A percentile compares a stretch with the other conserved stretches of the same genome.
Conservation (phyloP, 805 yeast genomes). For the Candida glaebosa region DNA sequence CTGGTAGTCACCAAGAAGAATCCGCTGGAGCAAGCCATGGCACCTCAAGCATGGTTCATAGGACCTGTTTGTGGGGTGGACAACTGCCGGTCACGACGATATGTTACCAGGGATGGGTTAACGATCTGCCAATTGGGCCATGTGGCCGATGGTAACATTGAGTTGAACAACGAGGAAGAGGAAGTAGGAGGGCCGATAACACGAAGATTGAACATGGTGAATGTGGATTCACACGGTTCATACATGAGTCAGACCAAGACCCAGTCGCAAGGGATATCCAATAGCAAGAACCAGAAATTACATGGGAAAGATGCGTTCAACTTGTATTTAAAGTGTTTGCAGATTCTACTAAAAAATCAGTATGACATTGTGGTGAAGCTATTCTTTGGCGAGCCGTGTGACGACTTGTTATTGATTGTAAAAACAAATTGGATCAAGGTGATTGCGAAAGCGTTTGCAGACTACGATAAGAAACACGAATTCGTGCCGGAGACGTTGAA, state of each 20-base stretch:
- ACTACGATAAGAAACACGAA: constrained; percentile 6
- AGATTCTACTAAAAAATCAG: constrained; percentile 49
- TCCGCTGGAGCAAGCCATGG: constrained; percentile 1
- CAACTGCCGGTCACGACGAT: constrained; percentile 79
- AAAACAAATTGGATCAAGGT: constrained; percentile 32
- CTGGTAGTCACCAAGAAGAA: neutral
- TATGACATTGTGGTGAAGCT: constrained; percentile 15
- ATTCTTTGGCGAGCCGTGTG: constrained; percentile 12
- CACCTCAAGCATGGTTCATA: constrained; percentile 44
- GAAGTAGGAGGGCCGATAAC: constrained; percentile 43
- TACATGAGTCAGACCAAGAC: constrained; percentile 14
- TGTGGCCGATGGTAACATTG: constrained; percentile 75
- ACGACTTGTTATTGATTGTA: constrained; percentile 19
- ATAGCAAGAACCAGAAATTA: constrained; percentile 15
- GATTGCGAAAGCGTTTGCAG: constrained; percentile 12
- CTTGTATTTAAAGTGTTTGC: constrained; percentile 46
- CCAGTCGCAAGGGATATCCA: constrained; percentile 17
- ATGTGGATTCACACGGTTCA: constrained; percentile 18
- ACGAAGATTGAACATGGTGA: constrained; percentile 37
- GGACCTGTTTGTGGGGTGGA: constrained; percentile 89
- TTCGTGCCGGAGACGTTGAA: neutral
- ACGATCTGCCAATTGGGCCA: constrained; percentile 90
- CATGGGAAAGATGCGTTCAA: constrained; percentile 49
- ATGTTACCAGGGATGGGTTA: constrained; percentile 71
- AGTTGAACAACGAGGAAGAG: constrained; percentile 80